Base-by-base conservation (phyloP, 1,139 yeast species). In the Saccharomyces hybrid region DNA sequence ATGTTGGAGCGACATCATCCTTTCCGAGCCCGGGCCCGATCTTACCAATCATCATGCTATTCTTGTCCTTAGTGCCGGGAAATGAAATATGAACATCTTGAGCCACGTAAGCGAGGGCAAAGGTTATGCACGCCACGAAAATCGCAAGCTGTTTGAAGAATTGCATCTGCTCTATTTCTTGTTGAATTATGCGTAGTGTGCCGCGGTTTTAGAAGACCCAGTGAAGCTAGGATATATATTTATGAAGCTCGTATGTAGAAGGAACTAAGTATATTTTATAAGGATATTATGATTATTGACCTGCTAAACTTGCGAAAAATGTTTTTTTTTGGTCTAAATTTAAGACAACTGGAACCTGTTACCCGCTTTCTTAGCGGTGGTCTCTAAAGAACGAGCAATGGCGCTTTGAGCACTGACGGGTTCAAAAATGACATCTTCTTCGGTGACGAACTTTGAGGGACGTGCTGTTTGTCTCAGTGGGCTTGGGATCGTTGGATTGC, bases 31-130 rank as follows among this genome's bases (percentile, higher is more conserved):
- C 8, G 2, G 53, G 38, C 31, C 51, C 54, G 14, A 57, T 51
- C 7, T 52, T 19, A 7, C 59, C 61, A 12, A 60, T 16, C 53
- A 54, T 49, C 4, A 56, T 51, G 19, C 56, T 55, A 42, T 56
- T 50, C 38, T 38, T 44, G 3, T 47, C 50, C 32, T 53, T 51
- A 19, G n/a, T 38, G 11, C 26, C 9, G n/a, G 44, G 44, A n/a
- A 38, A 38, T 9, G 32, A 32, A 9, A 56, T 50, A 48, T 58
- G 58, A 24, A 55, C 51, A 50, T 58, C 52, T 29, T 60, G 60
- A 7, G 57, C 60, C 51, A 58, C 59, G 34, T 55, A 56, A 12
- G 56, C 58, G 44, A 51, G 49, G 47, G 55, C 49, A 11, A 58
- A 59, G 32, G 54, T 42, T 49, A 55, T 53, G 38, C 34, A 50